These are phyloP conservation scores for Phytophthora brassicae DNA, from an alignment of 352 stramenopile species.

Conservation along the genomic window DNA sequence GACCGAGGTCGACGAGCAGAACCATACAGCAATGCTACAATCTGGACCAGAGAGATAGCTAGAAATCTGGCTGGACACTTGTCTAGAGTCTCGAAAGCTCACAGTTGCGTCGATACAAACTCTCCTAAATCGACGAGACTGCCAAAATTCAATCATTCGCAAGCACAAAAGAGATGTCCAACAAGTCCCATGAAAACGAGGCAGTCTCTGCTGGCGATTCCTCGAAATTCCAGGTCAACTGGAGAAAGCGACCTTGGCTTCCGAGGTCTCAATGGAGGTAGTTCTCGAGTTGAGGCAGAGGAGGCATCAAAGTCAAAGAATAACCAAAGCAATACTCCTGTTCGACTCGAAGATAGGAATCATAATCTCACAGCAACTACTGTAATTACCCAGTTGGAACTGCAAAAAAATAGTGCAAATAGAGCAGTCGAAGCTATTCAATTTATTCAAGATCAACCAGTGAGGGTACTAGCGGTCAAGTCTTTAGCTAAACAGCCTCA, in stretches of 20 bases:
- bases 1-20: slow-evolving; percentile 70
- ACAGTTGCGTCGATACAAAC: slow-evolving; percentile 71
- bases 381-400: neutral
- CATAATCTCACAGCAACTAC: neutral
- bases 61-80: slow-evolving; percentile 71
- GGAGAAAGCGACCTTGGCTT: slow-evolving; percentile 11
- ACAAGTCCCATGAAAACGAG: slow-evolving; percentile 51
- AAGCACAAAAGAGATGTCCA: slow-evolving; percentile 40
- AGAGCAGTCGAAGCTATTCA: slow-evolving; percentile 14
- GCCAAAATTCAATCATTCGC: slow-evolving; percentile 47
- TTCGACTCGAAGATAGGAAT: neutral
- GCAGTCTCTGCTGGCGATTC: slow-evolving; percentile 12
- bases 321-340: neutral
- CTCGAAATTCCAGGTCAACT: slow-evolving; percentile 4
- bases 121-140: slow-evolving; percentile 60
- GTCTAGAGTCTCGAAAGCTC: slow-evolving; percentile 64
- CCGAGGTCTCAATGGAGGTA: slow-evolving; percentile 5
- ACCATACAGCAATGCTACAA: slow-evolving; percentile 75
- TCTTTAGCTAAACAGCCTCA: slow-evolving; percentile 7
- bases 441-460: slow-evolving; percentile 10
- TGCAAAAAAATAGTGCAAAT: neutral
- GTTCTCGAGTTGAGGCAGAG: slow-evolving; percentile 22
- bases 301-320: neutral
- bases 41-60: slow-evolving; percentile 75
- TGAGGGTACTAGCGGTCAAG: slow-evolving; percentile 19